phyloP scores from a whole-genome alignment of 345 rosid genomes.

The Rhodomyrtus tomentosa region DNA sequence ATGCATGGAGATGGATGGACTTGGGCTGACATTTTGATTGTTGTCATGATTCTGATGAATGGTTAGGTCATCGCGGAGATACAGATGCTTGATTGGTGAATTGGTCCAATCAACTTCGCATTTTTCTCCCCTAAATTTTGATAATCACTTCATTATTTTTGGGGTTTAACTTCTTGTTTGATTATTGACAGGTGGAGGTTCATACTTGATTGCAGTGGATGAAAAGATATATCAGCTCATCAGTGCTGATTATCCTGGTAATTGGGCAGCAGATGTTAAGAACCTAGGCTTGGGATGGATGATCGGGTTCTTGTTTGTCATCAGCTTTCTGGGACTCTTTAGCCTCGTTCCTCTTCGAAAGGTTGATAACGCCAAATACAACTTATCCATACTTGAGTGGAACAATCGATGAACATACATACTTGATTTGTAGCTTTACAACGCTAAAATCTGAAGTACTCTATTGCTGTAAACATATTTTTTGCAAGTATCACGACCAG shows the following conservation, averaged over 20 bases:
- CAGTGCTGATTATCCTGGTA: conserved; percentile 79
- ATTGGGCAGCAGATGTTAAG: conserved; percentile 51
- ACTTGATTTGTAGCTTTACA: not conserved
- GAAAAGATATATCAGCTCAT: conserved; percentile 71
- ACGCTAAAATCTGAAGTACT: not conserved
- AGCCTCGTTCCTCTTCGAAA: conserved; percentile 82
- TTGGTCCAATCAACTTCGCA: not conserved
- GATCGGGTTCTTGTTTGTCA: conserved; percentile 73
- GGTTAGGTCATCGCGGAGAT: not conserved
- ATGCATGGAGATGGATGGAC: not conserved
- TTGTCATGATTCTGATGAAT: not conserved
- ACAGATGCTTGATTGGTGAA: not conserved
- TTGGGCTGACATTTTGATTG: not conserved
- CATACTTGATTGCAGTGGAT: conserved; percentile 83
- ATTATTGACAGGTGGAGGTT: conserved; percentile 60
- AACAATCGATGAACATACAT: not conserved
- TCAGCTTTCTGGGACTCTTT: conserved; percentile 85
- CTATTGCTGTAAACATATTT: not conserved
- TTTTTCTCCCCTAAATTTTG: not conserved
- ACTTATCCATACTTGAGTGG: not conserved
- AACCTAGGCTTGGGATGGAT: conserved; percentile 91
- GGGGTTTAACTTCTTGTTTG: not conserved
- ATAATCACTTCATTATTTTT: not conserved
- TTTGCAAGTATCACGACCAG: not conserved
- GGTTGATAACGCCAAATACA: conserved; percentile 22